These are phyloP conservation scores for Colletotrichum viniferum DNA, from an alignment of 2,329 filamentous ascomycete genomes.

Conservation along the genomic window DNA sequence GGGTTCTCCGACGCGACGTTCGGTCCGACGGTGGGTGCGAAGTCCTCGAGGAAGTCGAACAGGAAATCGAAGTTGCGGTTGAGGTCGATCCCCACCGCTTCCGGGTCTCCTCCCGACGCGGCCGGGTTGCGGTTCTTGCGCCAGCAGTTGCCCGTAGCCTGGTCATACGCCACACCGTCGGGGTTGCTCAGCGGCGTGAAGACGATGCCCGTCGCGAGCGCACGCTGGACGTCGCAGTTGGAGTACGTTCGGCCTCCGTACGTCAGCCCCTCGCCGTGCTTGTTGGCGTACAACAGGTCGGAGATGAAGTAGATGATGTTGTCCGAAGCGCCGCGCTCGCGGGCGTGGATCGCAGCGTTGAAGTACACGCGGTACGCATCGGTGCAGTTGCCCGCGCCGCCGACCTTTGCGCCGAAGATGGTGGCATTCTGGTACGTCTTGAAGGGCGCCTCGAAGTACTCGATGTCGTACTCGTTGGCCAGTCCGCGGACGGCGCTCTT, in stretches of 20 bases:
- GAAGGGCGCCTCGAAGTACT: conserved; percentile 45
- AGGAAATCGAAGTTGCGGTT: conserved; percentile 64
- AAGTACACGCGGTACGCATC: conserved; percentile 54
- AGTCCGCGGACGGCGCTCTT: conserved; percentile 48
- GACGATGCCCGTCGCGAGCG: conserved; percentile 57
- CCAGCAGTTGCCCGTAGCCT: conserved; percentile 57
- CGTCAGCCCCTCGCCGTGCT: conserved; percentile 50
- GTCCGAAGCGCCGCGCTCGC: conserved; percentile 62
- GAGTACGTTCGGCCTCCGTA: conserved; percentile 59
- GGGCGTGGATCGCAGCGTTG: conserved; percentile 59
- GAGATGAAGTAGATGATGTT: conserved; percentile 62
- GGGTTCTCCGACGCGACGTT: conserved; percentile 47
- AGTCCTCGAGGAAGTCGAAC: conserved; percentile 55
- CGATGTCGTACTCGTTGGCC: conserved; percentile 41
- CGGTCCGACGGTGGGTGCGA: conserved; percentile 41
- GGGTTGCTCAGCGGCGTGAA: conserved; percentile 56
- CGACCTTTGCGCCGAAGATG: conserved; percentile 46
- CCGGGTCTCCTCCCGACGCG: conserved; percentile 31
- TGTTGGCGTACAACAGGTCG: conserved; percentile 59
- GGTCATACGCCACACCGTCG: conserved; percentile 58
- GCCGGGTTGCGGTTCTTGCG: conserved; percentile 59
- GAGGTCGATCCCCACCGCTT: conserved; percentile 52
- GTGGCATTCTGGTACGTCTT: conserved; percentile 46
- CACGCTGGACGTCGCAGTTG: conserved; percentile 53
- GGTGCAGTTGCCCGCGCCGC: conserved; percentile 31